Evolutionary conservation across 2,329 filamentous ascomycete species (phyloP).

Genomic region (Samsoniella hepiali): DNA sequence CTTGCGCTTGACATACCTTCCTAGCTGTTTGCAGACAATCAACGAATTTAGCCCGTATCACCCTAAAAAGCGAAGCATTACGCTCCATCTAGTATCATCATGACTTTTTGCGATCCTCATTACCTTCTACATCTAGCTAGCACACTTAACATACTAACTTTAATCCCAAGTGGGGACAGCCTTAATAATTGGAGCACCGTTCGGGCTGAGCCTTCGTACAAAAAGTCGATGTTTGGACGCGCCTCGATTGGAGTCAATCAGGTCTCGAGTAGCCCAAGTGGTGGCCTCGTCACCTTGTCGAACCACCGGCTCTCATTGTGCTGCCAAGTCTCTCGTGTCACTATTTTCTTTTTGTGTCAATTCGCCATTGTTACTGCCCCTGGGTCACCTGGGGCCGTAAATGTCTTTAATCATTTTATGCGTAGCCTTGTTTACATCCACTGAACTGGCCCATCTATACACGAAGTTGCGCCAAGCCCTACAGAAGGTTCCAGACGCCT

Average conservation of each 20-base stretch:
- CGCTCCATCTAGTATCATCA: too few relatives aligned
- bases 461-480: background rate
- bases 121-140: background rate
- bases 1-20: too few relatives aligned
- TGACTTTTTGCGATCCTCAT: background rate
- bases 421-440: slow-evolving; percentile 1
- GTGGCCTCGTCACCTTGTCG: background rate
- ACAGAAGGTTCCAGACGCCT: background rate
- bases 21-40: too few relatives aligned
- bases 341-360: background rate
- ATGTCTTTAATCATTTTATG: slow-evolving; percentile 3
- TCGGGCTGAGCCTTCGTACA: background rate
- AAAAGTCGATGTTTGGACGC: background rate
- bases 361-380: background rate
- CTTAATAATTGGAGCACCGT: background rate
- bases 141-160: too few relatives aligned
- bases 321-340: background rate
- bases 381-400: background rate
- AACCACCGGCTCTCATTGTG: background rate
- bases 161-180: too few relatives aligned
- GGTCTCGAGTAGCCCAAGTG: background rate
- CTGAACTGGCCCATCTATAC: slow-evolving; percentile 3
- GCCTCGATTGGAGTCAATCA: background rate
- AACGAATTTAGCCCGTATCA: too few relatives aligned
- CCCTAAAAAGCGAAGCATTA: too few relatives aligned